A percentile compares a stretch with the other conserved stretches of the same genome.
Evolutionary conservation across 1,139 yeast species (phyloP).

Genomic region (Yamadazyma oceani): DNA sequence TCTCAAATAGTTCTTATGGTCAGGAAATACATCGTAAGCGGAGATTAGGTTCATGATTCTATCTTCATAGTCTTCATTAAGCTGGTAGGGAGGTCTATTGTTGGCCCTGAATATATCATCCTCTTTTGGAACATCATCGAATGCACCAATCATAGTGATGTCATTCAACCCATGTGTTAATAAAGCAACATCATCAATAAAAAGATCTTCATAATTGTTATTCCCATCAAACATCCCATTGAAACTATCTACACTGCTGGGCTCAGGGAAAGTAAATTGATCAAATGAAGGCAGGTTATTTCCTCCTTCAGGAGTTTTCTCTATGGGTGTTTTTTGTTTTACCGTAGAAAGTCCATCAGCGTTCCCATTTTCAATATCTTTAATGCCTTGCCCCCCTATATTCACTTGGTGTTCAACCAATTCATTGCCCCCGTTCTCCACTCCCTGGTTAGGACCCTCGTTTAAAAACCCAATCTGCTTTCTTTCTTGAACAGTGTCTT

Average conservation of each 20-base stretch:
- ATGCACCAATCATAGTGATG: constrained; percentile 10
- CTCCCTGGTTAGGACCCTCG: too few species aligned
- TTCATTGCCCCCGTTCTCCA: too few species aligned
- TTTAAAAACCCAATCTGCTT: too few species aligned
- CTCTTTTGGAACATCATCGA: constrained; percentile 6
- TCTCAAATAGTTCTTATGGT: constrained; percentile 17
- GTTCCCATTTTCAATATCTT: too few species aligned
- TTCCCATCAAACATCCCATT: not conserved
- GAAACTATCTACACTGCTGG: not conserved
- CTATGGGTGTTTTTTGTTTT: too few species aligned
- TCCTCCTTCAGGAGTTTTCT: not conserved
- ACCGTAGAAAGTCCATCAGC: too few species aligned
- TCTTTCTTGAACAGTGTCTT: too few species aligned
- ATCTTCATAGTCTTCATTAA: constrained; percentile 8
- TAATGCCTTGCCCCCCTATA: too few species aligned
- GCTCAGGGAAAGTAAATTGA: not conserved
- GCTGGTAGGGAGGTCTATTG: constrained; percentile 1
- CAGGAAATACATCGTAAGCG: constrained; percentile 14
- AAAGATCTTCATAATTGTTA: constrained; percentile 4
- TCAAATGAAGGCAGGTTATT: too few species aligned
- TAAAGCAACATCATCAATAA: constrained; percentile 14
- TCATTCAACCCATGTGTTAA: constrained; percentile 16
- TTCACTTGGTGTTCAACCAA: too few species aligned
- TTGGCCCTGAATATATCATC: constrained; percentile 1
- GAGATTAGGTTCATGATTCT: constrained; percentile 11